Base-by-base conservation (phyloP, 441 rosid species). In the Pelargonium myrrhifolium region DNA sequence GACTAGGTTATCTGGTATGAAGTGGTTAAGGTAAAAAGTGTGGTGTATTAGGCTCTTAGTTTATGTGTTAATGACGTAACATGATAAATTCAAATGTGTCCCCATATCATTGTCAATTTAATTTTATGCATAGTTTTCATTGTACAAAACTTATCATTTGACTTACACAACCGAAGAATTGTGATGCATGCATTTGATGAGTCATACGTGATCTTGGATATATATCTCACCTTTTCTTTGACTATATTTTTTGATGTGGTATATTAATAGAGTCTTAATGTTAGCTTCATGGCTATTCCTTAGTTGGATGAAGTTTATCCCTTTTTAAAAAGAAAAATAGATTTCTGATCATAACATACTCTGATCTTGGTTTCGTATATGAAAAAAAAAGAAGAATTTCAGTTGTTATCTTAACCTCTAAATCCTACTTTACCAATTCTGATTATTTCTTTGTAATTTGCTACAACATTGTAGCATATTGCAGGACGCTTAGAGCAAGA, bases 401-500 rank as follows among this genome's bases (percentile, higher is more conserved):
- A 8, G 35, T 24, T 15, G 12, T 24, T 43, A 60, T 15, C 22
- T 37, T 42, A 39, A 47, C 40, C 12, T 43, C 11, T 37, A 59
- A n/a, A 10, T 14, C 31, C 51, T 63, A 58, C 59, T 21, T 24
- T 64, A 72, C 64, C 55, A 43, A 74, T 85, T 62, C 87, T 91
- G 78, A 88, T 78, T 71, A 21, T 71, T 28, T 76, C 66, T 77
- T 74, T 80, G 69, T 76, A 70, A 80, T 81, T 66, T 80, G 87
- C 86, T 80, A 82, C 86, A 75, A 86, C 77, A 74, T 76, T 81
- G 86, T 85, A 95, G 99, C 90, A 85, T 82, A 73, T 90, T 73
- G 95, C 98, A 72, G 92, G 87, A 24, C 82, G 91, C 62, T 66
- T 95, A 85, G 98, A 92, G 68, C 87, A 76, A 74, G 89, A 90